Percentiles rank a stretch among this genome's conserved stretches.
Evolutionary conservation across 805 yeast species (phyloP).

Genomic region (Wickerhamomyces bisporus): DNA sequence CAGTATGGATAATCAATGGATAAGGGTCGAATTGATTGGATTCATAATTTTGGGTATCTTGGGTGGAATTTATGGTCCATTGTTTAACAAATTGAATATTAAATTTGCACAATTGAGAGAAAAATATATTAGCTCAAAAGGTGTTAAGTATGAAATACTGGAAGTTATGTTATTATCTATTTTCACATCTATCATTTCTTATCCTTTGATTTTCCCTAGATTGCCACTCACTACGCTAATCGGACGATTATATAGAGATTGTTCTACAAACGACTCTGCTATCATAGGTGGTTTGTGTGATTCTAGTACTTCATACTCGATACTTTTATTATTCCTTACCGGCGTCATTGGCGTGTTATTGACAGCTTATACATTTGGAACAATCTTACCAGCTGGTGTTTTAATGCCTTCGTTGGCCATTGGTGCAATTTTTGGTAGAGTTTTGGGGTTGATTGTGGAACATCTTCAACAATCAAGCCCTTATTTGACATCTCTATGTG

Average conservation of each 20-base stretch:
- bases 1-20: constrained; percentile 72
- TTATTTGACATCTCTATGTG: constrained; percentile 32
- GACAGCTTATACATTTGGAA: constrained; percentile 67
- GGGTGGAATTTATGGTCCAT: constrained; percentile 65
- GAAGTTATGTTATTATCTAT: constrained; percentile 47
- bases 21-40: constrained; percentile 63
- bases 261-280: constrained; percentile 29
- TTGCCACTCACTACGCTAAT: constrained; percentile 53
- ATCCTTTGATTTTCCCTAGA: constrained; percentile 49
- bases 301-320: constrained; percentile 3
- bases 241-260: constrained; percentile 65
- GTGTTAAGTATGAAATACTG: constrained; percentile 30
- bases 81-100: constrained; percentile 44
- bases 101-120: constrained; percentile 33
- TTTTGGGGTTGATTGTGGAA: constrained; percentile 49
- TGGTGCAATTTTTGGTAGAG: constrained; percentile 57
- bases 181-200: constrained; percentile 49
- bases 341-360: constrained; percentile 48
- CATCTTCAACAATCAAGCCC: constrained; percentile 36
- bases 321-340: constrained; percentile 12
- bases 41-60: constrained; percentile 63
- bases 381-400: constrained; percentile 64
- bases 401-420: constrained; percentile 57
- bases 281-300: constrained; percentile 25
- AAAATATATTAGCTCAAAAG: constrained; percentile 14